phyloP scores from a whole-genome alignment of 108 stramenopile genomes.

The Schizochytrium sp. region DNA sequence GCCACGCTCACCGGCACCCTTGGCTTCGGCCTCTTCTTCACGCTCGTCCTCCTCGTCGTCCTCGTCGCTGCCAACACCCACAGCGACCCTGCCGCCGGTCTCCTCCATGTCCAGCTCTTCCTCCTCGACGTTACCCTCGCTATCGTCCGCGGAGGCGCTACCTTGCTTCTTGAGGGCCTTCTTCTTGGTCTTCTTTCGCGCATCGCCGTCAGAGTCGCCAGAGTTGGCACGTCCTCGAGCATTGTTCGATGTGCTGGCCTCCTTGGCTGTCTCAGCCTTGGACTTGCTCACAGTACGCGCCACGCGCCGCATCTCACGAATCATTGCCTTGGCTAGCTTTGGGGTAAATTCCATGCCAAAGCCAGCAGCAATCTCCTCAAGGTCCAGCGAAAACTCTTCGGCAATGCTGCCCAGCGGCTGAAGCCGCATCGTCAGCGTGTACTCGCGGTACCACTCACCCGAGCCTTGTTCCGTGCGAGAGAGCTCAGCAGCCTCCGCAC shows the following conservation, averaged over 20 bases:
- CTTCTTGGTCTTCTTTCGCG: too few species aligned
- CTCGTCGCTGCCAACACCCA: conserved; percentile 17
- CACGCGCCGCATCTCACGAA: background rate
- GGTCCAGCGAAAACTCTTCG: conserved; percentile 72
- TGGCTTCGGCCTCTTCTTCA: conserved; percentile 62
- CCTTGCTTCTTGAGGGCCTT: too few species aligned
- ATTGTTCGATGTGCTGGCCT: background rate
- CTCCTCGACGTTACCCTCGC: conserved; percentile 41
- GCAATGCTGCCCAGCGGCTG: conserved; percentile 70
- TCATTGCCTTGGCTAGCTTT: conserved; percentile 65
- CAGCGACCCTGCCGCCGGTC: background rate
- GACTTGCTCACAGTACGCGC: conserved; percentile 44
- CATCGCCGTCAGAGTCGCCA: too few species aligned
- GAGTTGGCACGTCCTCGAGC: too few species aligned
- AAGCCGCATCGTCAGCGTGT: conserved; percentile 64
- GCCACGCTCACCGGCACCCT: conserved; percentile 54
- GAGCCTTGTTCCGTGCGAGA: background rate
- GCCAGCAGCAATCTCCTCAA: conserved; percentile 66
- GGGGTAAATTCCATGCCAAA: conserved; percentile 64
- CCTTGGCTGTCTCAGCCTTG: conserved; percentile 51
- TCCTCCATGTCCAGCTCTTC: conserved; percentile 31
- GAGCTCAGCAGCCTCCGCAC: background rate
- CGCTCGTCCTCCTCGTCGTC: conserved; percentile 23
- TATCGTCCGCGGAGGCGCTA: conserved; percentile 43
- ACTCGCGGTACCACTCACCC: conserved; percentile 55